phyloP scores from a whole-genome alignment of 2,329 filamentous ascomycete species.

The Trichophyton rubrum region DNA sequence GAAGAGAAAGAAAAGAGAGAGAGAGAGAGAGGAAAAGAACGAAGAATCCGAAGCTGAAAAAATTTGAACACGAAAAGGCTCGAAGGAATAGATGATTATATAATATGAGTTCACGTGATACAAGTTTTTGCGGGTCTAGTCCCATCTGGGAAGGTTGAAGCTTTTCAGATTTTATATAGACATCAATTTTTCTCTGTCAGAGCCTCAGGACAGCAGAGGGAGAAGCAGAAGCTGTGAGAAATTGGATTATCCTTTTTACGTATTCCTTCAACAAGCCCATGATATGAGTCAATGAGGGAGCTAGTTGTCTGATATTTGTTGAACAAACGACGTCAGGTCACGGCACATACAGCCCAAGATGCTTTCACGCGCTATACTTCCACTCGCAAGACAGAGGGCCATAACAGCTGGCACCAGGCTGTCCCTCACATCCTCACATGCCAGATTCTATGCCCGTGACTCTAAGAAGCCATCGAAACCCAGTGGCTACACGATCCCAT shows the following conservation, averaged over 20 bases:
- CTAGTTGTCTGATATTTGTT: neutral
- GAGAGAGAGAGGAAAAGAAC: constrained; percentile 13
- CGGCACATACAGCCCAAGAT: constrained; percentile 19
- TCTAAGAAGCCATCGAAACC: constrained; percentile 25
- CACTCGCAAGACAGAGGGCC: constrained; percentile 33
- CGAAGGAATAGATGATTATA: neutral
- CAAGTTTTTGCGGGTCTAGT: neutral
- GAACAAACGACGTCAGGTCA: neutral
- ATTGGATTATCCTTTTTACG: neutral
- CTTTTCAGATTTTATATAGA: neutral
- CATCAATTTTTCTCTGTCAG: neutral
- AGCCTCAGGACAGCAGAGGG: neutral
- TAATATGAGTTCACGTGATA: neutral
- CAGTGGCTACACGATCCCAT: constrained; percentile 15
- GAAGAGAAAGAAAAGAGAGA: constrained; percentile 23
- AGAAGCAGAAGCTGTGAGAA: neutral
- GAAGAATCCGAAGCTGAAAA: neutral
- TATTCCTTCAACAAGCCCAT: neutral
- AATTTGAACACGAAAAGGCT: neutral
- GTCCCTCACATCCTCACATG: constrained; percentile 23
- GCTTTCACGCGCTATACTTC: constrained; percentile 35
- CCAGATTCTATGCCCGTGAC: constrained; percentile 30
- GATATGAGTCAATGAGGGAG: neutral
- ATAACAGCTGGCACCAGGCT: constrained; percentile 25
- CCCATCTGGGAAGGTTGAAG: neutral